Evolutionary conservation across 2,329 filamentous ascomycete species (phyloP).

Genomic region (Fusarium sp.): DNA sequence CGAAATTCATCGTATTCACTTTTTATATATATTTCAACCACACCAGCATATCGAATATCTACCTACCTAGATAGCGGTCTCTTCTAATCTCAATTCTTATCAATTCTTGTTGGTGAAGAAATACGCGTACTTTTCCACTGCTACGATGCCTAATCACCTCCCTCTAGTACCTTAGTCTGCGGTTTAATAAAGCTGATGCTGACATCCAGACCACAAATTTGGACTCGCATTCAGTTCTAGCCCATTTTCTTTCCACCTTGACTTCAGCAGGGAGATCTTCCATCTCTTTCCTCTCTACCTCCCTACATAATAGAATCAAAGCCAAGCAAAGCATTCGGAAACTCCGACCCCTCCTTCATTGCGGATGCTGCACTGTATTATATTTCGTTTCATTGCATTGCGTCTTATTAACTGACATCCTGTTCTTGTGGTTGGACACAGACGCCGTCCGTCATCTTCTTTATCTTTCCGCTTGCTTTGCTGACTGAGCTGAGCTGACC

Average conservation of each 20-base stretch:
- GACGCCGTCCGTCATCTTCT: slow-evolving; percentile 18
- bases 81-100: background rate
- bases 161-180: background rate
- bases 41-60: slow-evolving; percentile 4
- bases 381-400: background rate
- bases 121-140: slow-evolving; percentile 26
- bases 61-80: background rate
- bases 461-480: slow-evolving; percentile 20
- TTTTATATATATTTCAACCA: slow-evolving; percentile 11
- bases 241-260: slow-evolving; percentile 14
- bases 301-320: slow-evolving; percentile 7
- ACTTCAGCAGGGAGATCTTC: slow-evolving; percentile 1
- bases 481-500: slow-evolving; percentile 33
- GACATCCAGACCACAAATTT: slow-evolving; percentile 26
- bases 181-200: slow-evolving; percentile 41
- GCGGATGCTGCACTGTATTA: background rate
- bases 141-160: slow-evolving; percentile 1
- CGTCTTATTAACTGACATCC: background rate
- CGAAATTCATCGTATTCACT: background rate
- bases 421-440: slow-evolving; percentile 13
- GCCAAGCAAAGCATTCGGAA: slow-evolving; percentile 23
- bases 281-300: slow-evolving; percentile 10
- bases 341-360: slow-evolving; percentile 19
- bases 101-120: slow-evolving; percentile 3
- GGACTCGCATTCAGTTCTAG: slow-evolving; percentile 11